phyloP scores from a whole-genome alignment of 352 stramenopile genomes.

The Pythium apleroticum region DNA sequence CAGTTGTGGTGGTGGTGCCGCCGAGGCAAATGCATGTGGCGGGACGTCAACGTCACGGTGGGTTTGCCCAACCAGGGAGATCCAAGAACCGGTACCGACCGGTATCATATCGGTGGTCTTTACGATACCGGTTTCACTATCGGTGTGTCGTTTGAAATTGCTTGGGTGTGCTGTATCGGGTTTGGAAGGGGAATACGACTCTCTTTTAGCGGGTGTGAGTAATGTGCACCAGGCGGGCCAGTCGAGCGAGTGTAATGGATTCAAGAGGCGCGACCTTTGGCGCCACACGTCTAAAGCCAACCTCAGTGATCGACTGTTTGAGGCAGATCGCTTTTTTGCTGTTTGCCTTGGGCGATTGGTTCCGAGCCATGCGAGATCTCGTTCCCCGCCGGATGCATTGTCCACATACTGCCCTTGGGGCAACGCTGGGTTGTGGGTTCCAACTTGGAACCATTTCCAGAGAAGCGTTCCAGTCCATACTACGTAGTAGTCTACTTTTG shows the following conservation, averaged over 20 bases:
- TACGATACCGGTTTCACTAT: not conserved
- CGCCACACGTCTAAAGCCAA: not conserved
- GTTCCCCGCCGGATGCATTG: not conserved
- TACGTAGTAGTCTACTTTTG: too few relatives aligned
- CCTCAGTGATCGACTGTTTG: not conserved
- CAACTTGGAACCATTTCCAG: too few relatives aligned
- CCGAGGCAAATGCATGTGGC: not conserved
- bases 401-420: too few relatives aligned
- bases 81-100: not conserved
- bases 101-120: not conserved
- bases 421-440: too few relatives aligned
- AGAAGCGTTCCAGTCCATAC: too few relatives aligned
- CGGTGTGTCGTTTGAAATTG: not conserved
- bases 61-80: constrained; percentile 1
- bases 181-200: not conserved
- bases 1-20: constrained; percentile 8
- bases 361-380: not conserved
- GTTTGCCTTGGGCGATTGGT: not conserved
- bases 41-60: not conserved
- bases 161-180: too few relatives aligned
- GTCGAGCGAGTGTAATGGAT: not conserved
- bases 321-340: not conserved
- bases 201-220: constrained; percentile 5
- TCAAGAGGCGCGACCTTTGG: constrained; percentile 1
- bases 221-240: not conserved